A percentile compares a stretch with the other conserved stretches of the same genome.
These are phyloP conservation scores for Endocarpon pusillum DNA, from an alignment of 495 filamentous ascomycete genomes.

Conservation along the genomic window DNA sequence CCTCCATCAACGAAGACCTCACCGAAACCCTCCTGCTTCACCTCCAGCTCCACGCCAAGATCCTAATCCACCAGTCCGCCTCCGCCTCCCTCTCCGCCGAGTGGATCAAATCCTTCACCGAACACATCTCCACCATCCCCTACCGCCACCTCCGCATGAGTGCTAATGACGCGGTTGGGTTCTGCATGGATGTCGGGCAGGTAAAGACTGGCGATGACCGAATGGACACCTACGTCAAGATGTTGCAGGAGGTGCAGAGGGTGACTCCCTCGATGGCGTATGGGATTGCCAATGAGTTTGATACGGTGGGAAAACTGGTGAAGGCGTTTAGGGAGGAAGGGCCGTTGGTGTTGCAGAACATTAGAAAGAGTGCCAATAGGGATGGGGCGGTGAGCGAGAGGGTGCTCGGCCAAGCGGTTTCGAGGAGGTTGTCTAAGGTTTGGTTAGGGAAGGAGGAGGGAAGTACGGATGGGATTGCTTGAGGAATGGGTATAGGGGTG, in stretches of 20 bases:
- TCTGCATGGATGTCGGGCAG: slow-evolving; percentile 74
- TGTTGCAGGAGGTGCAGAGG: slow-evolving; percentile 63
- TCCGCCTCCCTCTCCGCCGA: slow-evolving; percentile 46
- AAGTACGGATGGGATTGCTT: slow-evolving; percentile 36
- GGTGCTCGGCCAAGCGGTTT: slow-evolving; percentile 51
- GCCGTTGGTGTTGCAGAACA: slow-evolving; percentile 38
- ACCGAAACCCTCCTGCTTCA: slow-evolving; percentile 59
- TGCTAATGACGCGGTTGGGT: slow-evolving; percentile 36
- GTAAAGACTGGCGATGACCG: slow-evolving; percentile 54
- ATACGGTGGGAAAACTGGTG: slow-evolving; percentile 37
- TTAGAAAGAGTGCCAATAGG: slow-evolving; percentile 50
- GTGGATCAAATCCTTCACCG: slow-evolving; percentile 66
- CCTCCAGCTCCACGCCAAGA: slow-evolving; percentile 50
- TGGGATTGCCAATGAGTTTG: slow-evolving; percentile 47
- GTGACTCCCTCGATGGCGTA: slow-evolving; percentile 59
- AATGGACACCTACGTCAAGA: slow-evolving; percentile 53
- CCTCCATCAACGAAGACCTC: slow-evolving; percentile 49
- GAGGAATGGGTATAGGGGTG: not conserved
- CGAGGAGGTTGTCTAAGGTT: slow-evolving; percentile 54
- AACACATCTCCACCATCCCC: slow-evolving; percentile 62
- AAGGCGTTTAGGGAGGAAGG: slow-evolving; percentile 41
- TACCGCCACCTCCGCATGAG: slow-evolving; percentile 38
- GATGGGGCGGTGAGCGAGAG: slow-evolving; percentile 48
- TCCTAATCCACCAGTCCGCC: slow-evolving; percentile 57
- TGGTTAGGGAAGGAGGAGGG: slow-evolving; percentile 51